phyloP scores from a whole-genome alignment of 768 basidiomycete species.

The Trametes coccinea region DNA sequence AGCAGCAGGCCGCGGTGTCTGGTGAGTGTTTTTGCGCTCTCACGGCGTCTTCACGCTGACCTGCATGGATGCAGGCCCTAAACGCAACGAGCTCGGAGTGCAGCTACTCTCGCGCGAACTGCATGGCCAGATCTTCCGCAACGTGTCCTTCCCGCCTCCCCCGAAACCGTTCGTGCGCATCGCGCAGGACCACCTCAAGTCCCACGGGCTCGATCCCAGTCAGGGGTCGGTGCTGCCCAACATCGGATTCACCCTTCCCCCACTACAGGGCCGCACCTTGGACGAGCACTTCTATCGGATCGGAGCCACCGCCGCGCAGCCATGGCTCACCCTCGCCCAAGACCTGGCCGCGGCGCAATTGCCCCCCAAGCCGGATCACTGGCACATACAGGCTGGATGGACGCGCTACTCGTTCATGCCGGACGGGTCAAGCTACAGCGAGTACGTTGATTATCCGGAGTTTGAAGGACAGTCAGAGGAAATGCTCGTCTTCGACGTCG shows the following conservation, averaged over 20 bases:
- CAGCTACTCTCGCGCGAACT: constrained; percentile 84
- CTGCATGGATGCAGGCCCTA: constrained; percentile 39
- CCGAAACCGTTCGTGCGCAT: constrained; percentile 65
- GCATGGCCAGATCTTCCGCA: constrained; percentile 81
- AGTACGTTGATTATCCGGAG: constrained; percentile 67
- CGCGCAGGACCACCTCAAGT: constrained; percentile 75
- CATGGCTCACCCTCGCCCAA: constrained; percentile 73
- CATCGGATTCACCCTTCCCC: constrained; percentile 78
- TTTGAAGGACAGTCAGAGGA: constrained; percentile 66
- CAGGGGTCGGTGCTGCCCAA: constrained; percentile 82
- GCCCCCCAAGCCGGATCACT: constrained; percentile 61
- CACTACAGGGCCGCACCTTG: constrained; percentile 76
- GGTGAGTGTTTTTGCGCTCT: neutral
- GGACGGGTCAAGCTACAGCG: constrained; percentile 78
- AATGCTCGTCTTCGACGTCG: constrained; percentile 89
- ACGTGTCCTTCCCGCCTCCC: constrained; percentile 63
- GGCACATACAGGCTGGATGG: constrained; percentile 77
- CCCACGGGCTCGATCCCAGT: constrained; percentile 77
- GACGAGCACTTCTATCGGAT: constrained; percentile 89
- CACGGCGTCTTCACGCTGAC: neutral
- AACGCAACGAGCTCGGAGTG: constrained; percentile 89
- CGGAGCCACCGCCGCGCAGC: constrained; percentile 66
- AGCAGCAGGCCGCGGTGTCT: neutral
- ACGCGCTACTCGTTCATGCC: constrained; percentile 72
- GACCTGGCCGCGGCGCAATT: constrained; percentile 52